A percentile compares a stretch with the other conserved stretches of the same genome.
These are phyloP conservation scores for Saitozyma sp. DNA, from an alignment of 768 basidiomycete genomes.

Conservation along the genomic window DNA sequence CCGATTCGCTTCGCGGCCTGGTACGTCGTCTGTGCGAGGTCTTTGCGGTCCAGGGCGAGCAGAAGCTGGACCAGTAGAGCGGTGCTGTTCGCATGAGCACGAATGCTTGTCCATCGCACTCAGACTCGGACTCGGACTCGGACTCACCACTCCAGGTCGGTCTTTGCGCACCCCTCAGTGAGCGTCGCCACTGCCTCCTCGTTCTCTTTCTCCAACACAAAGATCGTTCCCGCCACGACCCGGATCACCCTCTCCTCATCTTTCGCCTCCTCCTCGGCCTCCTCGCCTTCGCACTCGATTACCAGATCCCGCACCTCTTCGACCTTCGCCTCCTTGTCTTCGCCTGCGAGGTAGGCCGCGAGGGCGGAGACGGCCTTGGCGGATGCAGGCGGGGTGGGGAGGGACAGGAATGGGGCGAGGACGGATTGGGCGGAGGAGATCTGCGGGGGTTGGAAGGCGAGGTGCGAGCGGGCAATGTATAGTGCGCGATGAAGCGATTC, in stretches of 20 bases:
- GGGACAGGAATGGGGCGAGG: conserved; percentile 18
- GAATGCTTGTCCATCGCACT: not conserved
- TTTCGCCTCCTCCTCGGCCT: conserved; percentile 60
- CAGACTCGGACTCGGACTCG: conserved; percentile 48
- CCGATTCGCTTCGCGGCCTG: conserved; percentile 79
- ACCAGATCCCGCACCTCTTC: conserved; percentile 82
- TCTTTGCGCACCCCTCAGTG: conserved; percentile 64
- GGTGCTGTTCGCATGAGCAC: conserved; percentile 58
- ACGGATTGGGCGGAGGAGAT: conserved; percentile 22
- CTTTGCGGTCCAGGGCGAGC: conserved; percentile 82
- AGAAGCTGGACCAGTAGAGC: conserved; percentile 82
- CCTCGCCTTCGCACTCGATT: conserved; percentile 78
- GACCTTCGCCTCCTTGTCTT: conserved; percentile 58
- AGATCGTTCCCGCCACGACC: conserved; percentile 82
- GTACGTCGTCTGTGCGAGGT: conserved; percentile 82
- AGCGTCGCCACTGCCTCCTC: conserved; percentile 92
- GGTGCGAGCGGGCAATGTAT: conserved; percentile 51
- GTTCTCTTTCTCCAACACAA: conserved; percentile 75
- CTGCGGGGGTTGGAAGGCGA: conserved; percentile 38
- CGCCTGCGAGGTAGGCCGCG: conserved; percentile 59
- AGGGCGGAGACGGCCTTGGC: conserved; percentile 1
- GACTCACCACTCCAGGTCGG: conserved; percentile 84
- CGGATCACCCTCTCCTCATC: conserved; percentile 73
- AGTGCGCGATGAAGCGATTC: conserved; percentile 41
- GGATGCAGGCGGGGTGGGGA: not conserved